phyloP scores from a whole-genome alignment of 176 grass and related monocot species.

The Oryza nivara region DNA sequence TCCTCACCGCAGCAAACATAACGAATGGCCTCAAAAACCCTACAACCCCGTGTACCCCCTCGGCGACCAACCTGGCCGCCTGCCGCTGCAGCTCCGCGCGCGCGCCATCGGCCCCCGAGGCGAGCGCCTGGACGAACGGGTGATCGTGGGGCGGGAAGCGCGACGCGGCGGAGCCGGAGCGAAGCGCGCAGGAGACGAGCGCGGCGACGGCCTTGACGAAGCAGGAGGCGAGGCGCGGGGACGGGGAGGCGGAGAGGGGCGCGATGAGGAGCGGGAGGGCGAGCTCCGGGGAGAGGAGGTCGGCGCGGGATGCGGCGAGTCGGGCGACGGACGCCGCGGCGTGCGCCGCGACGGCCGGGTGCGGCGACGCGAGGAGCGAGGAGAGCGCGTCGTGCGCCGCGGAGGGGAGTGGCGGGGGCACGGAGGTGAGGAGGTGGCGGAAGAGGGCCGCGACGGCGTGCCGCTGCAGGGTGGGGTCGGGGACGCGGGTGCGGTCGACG shows the following conservation, averaged over 20 bases:
- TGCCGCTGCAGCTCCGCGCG: constrained; percentile 56
- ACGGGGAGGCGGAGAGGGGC: constrained; percentile 39
- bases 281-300: constrained; percentile 42
- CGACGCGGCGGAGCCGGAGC: neutral
- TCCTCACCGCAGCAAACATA: constrained; percentile 58
- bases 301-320: constrained; percentile 37
- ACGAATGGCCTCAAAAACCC: constrained; percentile 66
- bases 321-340: constrained; percentile 39
- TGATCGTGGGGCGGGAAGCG: constrained; percentile 53
- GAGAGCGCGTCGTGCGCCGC: constrained; percentile 53
- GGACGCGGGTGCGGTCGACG: constrained; percentile 44
- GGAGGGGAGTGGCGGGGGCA: constrained; percentile 44
- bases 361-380: constrained; percentile 40
- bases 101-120: constrained; percentile 40
- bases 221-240: constrained; percentile 35
- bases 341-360: constrained; percentile 30
- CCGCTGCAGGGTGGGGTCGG: constrained; percentile 35
- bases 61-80: constrained; percentile 52
- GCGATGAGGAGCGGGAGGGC: constrained; percentile 48
- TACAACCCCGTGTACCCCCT: constrained; percentile 35
- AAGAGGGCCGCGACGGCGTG: constrained; percentile 49
- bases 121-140: constrained; percentile 66
- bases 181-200: constrained; percentile 50
- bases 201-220: constrained; percentile 52
- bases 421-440: constrained; percentile 45